phyloP scores from a whole-genome alignment of 225 moss, liverwort and hornwort genomes.

The Sphagnum contortum region DNA sequence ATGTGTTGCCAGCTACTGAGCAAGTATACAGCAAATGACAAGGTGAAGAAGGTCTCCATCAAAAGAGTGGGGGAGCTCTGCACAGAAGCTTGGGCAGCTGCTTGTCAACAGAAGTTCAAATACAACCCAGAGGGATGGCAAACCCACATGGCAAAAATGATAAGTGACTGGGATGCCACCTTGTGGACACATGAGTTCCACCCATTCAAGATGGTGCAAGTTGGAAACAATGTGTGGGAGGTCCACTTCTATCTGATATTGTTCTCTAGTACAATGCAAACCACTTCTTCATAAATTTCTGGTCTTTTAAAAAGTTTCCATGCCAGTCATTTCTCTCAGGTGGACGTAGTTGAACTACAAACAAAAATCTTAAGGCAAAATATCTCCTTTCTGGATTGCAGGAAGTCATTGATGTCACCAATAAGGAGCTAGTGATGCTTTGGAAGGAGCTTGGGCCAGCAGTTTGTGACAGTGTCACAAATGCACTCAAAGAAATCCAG shows the following conservation, averaged over 20 bases:
- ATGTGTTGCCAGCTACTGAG: constrained; percentile 19
- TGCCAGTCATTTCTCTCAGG: no score
- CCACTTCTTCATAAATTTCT: background rate
- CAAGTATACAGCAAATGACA: constrained; percentile 6
- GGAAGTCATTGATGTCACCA: constrained; percentile 26
- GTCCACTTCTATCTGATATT: constrained; percentile 9
- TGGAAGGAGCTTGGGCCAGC: constrained; percentile 41
- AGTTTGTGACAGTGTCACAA: constrained; percentile 37
- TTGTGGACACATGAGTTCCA: constrained; percentile 26
- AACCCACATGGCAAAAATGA: constrained; percentile 6
- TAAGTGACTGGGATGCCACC: constrained; percentile 42
- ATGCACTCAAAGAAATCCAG: constrained; percentile 49
- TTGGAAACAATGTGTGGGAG: constrained; percentile 36
- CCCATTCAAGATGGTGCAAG: constrained; percentile 22
- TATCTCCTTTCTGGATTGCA: constrained; percentile 11
- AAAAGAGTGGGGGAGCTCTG: constrained; percentile 52
- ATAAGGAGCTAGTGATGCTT: constrained; percentile 20
- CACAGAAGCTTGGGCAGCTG: constrained; percentile 29
- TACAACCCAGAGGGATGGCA: constrained; percentile 40
- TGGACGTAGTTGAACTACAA: no score
- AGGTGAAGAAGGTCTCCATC: constrained; percentile 7
- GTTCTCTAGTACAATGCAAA: background rate
- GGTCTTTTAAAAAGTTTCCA: no score
- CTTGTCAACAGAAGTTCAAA: constrained; percentile 25
- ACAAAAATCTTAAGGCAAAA: no score